Base-by-base conservation (phyloP, 2,329 filamentous ascomycete species). In the Calonectria pauciramosa region DNA sequence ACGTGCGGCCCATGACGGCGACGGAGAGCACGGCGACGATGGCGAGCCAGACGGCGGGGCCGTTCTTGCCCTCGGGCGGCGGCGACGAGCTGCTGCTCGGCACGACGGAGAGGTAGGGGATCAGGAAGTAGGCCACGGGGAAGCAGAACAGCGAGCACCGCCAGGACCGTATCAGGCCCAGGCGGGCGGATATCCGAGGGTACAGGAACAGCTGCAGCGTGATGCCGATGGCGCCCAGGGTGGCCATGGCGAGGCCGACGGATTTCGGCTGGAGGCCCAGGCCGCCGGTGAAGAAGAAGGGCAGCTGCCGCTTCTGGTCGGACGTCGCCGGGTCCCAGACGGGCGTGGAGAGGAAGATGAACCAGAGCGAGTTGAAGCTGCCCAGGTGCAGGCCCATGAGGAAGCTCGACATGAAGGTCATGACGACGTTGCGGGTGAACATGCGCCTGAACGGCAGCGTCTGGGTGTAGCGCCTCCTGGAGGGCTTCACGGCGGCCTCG, bases 181-280 rank as follows among this genome's bases (percentile, higher is more conserved):
- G 70, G 1, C 70, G 73, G 1, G 36, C 76, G 1, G 78, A 77
- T 14, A 79, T 59, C 4, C 56, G 56, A 0, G 78, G 78, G 20
- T 80, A 75, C 1, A 80, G 38, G 5, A 80, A 69, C 4, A 86
- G 75, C 72, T 85, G 84, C 59, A 97, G 87, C 0, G 88, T 86
- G 47, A 97, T 93, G n/a, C 95, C 95, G 54, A 96, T 92, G 64
- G 91, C 85, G 11, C 95, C 95, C 20, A 97, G 89, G 67, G 94
- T 92, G 3, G 94, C 92, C 86, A 96, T 95, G 6, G 94, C 94
- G 54, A 94, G 86, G n/a, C 95, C 95, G 38, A 97, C 93, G 3
- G 91, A 90, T 1, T 90, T 89, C 0, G 94, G 92, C 0, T 91
- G 90, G 68, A 97, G 89, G n/a, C 94, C 94, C 0, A 97, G 88